Conservation (phyloP, 2,329 filamentous ascomycete species). For the Clarireedia hainanense region DNA sequence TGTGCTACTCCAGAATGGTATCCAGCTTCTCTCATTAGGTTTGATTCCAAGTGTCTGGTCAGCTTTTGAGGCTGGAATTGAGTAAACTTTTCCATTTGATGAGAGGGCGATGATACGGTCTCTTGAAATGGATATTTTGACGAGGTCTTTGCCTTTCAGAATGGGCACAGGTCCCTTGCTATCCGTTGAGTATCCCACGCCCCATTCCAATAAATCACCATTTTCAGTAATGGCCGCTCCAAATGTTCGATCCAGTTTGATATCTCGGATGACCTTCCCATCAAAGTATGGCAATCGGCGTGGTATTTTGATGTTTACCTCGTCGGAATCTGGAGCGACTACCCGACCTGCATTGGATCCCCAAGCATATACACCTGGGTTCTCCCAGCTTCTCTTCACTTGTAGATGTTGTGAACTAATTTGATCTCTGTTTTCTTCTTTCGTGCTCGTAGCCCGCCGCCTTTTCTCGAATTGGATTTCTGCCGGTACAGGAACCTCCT, state of each 20-base stretch:
- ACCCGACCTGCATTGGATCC: conserved; percentile 80
- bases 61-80: conserved; percentile 65
- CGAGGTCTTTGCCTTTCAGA: conserved; percentile 71
- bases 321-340: conserved; percentile 75
- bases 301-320: conserved; percentile 71
- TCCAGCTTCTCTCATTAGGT: conserved; percentile 55
- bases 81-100: conserved; percentile 71
- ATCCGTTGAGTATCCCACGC: conserved; percentile 61
- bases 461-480: conserved; percentile 62
- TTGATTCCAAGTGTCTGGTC: conserved; percentile 64
- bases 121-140: conserved; percentile 66
- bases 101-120: conserved; percentile 79
- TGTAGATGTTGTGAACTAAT: conserved; percentile 83
- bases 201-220: conserved; percentile 91
- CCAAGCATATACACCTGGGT: conserved; percentile 90
- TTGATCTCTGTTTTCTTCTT: conserved; percentile 66
- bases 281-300: conserved; percentile 76
- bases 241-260: conserved; percentile 76
- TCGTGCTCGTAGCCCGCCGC: conserved; percentile 47
- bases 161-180: conserved; percentile 60
- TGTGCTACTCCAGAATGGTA: conserved; percentile 60
- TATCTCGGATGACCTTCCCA: conserved; percentile 71
- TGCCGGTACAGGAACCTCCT: conserved; percentile 31
- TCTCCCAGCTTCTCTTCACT: conserved; percentile 72
- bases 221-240: conserved; percentile 82